phyloP scores from a whole-genome alignment of 2,329 filamentous ascomycete species.

The Chalara sp. region DNA sequence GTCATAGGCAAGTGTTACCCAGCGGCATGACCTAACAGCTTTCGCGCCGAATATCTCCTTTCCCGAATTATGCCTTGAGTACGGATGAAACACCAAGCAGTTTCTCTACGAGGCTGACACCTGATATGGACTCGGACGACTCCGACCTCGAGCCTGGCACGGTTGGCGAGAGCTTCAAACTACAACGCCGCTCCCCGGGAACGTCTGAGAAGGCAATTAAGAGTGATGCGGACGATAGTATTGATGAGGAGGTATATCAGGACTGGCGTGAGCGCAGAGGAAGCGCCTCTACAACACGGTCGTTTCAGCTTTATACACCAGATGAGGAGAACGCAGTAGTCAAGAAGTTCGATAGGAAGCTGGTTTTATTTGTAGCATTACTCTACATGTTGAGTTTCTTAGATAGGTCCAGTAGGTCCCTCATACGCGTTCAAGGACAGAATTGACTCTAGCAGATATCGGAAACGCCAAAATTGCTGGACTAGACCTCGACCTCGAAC shows the following conservation, averaged over 20 bases:
- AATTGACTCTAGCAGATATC: constrained; percentile 39
- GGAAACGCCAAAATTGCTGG: constrained; percentile 58
- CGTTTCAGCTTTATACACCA: constrained; percentile 46
- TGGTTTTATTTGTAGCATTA: constrained; percentile 75
- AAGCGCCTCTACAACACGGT: constrained; percentile 28
- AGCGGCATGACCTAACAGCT: too few species aligned
- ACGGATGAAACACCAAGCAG: too few species aligned
- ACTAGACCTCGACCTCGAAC: constrained; percentile 53
- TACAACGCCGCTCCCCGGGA: constrained; percentile 5
- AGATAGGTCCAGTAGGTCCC: constrained; percentile 67
- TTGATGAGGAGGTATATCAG: constrained; percentile 6
- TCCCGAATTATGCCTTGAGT: too few species aligned
- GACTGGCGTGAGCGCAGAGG: constrained; percentile 13
- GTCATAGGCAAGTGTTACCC: too few species aligned
- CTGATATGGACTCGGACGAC: constrained; percentile 8
- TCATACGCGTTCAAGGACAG: not conserved
- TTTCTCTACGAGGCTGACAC: constrained; percentile 15
- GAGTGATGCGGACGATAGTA: constrained; percentile 5
- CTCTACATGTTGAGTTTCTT: constrained; percentile 82
- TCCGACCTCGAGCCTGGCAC: too few species aligned
- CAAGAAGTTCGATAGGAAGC: constrained; percentile 66
- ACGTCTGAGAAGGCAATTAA: constrained; percentile 9
- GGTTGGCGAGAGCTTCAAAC: constrained; percentile 14
- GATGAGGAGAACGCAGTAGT: constrained; percentile 70
- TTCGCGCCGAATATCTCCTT: too few species aligned